phyloP scores from a whole-genome alignment of 2,329 filamentous ascomycete genomes.

The Myriosclerotinia curreyana region DNA sequence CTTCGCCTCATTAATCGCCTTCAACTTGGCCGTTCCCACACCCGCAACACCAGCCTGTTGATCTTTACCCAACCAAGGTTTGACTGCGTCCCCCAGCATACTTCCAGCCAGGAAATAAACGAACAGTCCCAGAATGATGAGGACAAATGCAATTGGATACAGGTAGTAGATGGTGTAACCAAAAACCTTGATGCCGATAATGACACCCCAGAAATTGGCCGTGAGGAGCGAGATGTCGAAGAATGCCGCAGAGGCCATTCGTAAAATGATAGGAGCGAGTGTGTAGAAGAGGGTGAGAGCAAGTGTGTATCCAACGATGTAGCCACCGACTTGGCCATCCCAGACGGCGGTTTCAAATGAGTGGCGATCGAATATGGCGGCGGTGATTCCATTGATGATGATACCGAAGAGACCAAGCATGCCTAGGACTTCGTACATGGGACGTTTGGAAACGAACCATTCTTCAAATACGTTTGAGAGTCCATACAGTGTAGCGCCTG shows the following conservation, averaged over 20 bases:
- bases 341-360: constrained; percentile 65
- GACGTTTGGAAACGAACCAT: constrained; percentile 82
- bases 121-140: constrained; percentile 82
- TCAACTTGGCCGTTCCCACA: constrained; percentile 79
- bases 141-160: constrained; percentile 92
- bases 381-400: constrained; percentile 87
- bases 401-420: constrained; percentile 87
- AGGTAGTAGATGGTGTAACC: constrained; percentile 77
- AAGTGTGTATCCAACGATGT: constrained; percentile 86
- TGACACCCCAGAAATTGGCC: constrained; percentile 94
- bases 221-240: constrained; percentile 95
- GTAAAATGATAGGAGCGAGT: constrained; percentile 80
- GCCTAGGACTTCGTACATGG: constrained; percentile 88
- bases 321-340: constrained; percentile 69
- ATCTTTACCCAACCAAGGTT: constrained; percentile 89
- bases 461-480: constrained; percentile 90
- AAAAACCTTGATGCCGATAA: constrained; percentile 87
- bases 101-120: constrained; percentile 85
- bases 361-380: constrained; percentile 83
- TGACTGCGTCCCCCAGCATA: constrained; percentile 80
- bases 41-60: constrained; percentile 80
- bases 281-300: constrained; percentile 83
- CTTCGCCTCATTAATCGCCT: constrained; percentile 58
- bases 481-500: constrained; percentile 89
- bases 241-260: constrained; percentile 87